Evolutionary conservation across 2,329 filamentous ascomycete species (phyloP), one percentile per base, ranked within the genome.

Genomic region (Hypoxylon sp.): DNA sequence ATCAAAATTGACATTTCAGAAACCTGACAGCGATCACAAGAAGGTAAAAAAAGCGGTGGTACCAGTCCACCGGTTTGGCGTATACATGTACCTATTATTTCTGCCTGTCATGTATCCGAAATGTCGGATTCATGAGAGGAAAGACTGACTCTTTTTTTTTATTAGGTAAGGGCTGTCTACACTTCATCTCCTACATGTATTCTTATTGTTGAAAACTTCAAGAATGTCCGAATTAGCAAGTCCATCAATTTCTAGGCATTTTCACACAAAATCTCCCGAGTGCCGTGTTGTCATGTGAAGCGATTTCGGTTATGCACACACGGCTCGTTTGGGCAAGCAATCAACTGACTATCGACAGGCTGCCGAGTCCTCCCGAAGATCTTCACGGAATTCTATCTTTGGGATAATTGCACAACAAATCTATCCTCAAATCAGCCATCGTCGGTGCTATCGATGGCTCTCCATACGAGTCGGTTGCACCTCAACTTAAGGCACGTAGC

Each of bases 261-360:
- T 55, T 33, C 53, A 55, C 22, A 27, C 25, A 27, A 27, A 64
- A 69, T 71, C 49, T 66, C 69, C 69, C 62, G 56, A 64, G 37
- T 60, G 33, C 65, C 55, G 53, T 37, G 60, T 49, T 48, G 62
- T 65, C 55, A 55, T 61, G 46, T 55, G 54, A 30, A 54, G 46
- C 61, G 68, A 63, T 64, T 66, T 71, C 62, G 62, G 50, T 60
- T 71, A 68, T 68, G 68, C 65, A 66, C 55, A 53, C 25, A 60
- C 56, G 42, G 61, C 61, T 50, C 31, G 33, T 60, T 63, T 53
- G 58, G 61, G 40, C 64, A 60, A 55, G 54, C 57, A 25, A 57
- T 40, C 53, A 40, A 17, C 22, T 37, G 55, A 20, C 20, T 51
- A 49, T 49, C 20, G 17, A 22, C 31, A 33, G 20, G 22, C 37